Conservation (phyloP, 257 asterid genomes). For the Nemophila menziesii region DNA sequence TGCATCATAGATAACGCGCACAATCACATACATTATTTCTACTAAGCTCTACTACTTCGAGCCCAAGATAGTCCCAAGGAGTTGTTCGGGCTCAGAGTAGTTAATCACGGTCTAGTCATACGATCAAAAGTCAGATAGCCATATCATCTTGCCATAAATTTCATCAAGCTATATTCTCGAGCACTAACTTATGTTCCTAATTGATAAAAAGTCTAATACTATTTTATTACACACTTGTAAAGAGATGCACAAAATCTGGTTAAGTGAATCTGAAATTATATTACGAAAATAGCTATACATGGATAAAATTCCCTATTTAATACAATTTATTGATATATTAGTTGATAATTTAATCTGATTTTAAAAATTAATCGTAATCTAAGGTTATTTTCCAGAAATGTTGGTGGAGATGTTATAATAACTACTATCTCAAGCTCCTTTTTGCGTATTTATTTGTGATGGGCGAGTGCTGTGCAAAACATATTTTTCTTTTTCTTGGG, state of each 20-base stretch:
- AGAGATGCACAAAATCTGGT: background rate
- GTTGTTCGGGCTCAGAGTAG: no score
- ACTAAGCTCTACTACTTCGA: no score
- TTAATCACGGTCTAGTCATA: background rate
- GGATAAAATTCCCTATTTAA: background rate
- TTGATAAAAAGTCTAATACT: background rate
- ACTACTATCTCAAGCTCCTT: slow-evolving; percentile 2
- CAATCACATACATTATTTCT: no score
- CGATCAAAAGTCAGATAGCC: background rate
- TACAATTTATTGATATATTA: slow-evolving; percentile 1
- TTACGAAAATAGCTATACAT: no score
- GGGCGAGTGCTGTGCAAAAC: slow-evolving; percentile 13
- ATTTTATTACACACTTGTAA: background rate
- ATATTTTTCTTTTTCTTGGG: slow-evolving; percentile 4
- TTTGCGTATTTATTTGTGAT: slow-evolving; percentile 6
- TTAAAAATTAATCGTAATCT: no score
- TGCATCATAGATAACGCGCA: no score
- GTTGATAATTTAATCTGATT: no score
- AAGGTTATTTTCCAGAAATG: no score
- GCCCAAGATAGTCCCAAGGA: no score
- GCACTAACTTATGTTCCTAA: background rate
- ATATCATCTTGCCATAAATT: background rate
- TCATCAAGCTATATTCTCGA: background rate
- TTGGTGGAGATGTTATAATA: background rate
- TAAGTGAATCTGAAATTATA: background rate